phyloP scores from a whole-genome alignment of 495 filamentous ascomycete genomes.

The Podospora pseudoanserina region DNA sequence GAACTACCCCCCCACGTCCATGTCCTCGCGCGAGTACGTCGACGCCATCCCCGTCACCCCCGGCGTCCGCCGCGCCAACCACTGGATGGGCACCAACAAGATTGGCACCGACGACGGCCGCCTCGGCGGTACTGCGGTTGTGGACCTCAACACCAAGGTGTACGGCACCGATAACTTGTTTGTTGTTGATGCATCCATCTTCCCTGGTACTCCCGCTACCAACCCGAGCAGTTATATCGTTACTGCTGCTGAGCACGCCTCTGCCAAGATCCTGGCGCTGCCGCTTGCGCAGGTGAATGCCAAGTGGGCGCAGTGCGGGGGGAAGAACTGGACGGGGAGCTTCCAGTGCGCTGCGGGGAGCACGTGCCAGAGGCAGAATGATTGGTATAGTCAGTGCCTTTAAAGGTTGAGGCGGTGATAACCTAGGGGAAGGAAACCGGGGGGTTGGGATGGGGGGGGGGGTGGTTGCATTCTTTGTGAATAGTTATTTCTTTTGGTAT shows the following conservation, averaged over 20 bases:
- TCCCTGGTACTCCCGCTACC: constrained; percentile 57
- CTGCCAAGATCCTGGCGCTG: constrained; percentile 47
- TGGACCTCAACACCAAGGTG: constrained; percentile 66
- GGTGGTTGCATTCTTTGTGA: neutral
- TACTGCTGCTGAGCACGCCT: constrained; percentile 54
- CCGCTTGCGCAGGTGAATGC: constrained; percentile 16
- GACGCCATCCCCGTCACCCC: constrained; percentile 44
- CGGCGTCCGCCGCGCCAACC: constrained; percentile 59
- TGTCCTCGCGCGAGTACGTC: constrained; percentile 52
- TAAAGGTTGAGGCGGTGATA: neutral
- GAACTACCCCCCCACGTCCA: constrained; percentile 49
- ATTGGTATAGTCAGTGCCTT: constrained; percentile 33
- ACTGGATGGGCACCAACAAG: constrained; percentile 65
- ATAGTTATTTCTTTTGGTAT: constrained; percentile 1
- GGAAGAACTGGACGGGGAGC: constrained; percentile 29
- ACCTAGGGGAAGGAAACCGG: neutral
- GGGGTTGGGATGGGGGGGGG: neutral
- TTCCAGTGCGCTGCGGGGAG: constrained; percentile 21
- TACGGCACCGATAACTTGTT: constrained; percentile 70
- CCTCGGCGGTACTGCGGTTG: constrained; percentile 58
- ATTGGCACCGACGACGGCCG: constrained; percentile 66
- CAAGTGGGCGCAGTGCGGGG: constrained; percentile 44
- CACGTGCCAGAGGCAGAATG: constrained; percentile 25
- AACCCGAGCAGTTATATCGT: constrained; percentile 62
- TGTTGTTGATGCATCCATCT: constrained; percentile 60